Conservation (phyloP, 2,329 filamentous ascomycete genomes). For the Aspergillus texensis region DNA sequence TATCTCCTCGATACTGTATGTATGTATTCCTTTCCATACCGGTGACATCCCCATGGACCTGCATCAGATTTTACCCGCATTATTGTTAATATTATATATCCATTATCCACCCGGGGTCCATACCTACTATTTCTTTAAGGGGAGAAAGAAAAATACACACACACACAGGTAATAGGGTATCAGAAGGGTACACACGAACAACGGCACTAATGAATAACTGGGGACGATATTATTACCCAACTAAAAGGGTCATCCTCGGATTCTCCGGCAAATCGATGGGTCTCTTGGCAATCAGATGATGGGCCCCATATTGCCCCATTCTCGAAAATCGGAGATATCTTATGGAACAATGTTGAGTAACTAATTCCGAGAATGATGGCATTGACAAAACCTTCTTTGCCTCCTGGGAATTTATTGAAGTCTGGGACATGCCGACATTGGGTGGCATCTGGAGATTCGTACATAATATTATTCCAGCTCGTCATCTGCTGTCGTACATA, state of each 20-base stretch:
- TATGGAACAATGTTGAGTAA: slow-evolving; percentile 3
- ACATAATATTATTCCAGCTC: too few relatives aligned
- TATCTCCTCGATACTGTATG: not conserved
- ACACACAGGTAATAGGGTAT: not conserved
- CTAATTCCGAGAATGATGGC: not conserved
- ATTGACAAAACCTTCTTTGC: not conserved
- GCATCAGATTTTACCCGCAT: not conserved
- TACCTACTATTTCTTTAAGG: not conserved
- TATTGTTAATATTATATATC: not conserved
- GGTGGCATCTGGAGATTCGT: too few relatives aligned
- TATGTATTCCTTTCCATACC: not conserved
- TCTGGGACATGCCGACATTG: not conserved
- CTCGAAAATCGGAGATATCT: slow-evolving; percentile 4
- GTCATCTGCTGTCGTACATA: not conserved
- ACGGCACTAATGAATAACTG: not conserved
- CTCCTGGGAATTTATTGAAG: not conserved
- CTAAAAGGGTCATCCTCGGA: slow-evolving; percentile 12
- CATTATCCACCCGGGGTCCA: not conserved
- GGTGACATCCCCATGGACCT: not conserved
- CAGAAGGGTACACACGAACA: not conserved
- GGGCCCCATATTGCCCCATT: slow-evolving; percentile 7
- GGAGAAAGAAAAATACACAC: not conserved
- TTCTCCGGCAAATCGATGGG: slow-evolving; percentile 22
- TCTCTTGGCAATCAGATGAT: slow-evolving; percentile 26
- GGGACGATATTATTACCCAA: not conserved